Conservation (phyloP, 164 flowering plant genomes). For the Tetrastigma voinierianum region DNA sequence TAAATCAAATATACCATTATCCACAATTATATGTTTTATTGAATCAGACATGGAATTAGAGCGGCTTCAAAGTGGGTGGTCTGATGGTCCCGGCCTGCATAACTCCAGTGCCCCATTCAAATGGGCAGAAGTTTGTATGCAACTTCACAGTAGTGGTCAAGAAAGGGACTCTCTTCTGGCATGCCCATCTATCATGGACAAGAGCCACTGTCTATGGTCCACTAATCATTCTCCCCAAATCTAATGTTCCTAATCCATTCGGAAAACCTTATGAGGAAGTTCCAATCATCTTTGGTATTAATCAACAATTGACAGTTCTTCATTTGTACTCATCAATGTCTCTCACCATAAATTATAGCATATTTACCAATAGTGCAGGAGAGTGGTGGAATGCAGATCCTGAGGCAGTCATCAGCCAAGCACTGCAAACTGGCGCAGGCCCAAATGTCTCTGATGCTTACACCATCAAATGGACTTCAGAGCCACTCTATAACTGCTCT, state of each 20-base stretch:
- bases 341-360: not conserved
- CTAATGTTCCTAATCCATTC: constrained; percentile 17
- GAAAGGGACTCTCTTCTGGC: constrained; percentile 28
- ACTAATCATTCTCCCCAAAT: constrained; percentile 24
- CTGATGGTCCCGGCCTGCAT: constrained; percentile 30
- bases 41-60: constrained; percentile 27
- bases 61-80: constrained; percentile 26
- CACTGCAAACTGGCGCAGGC: constrained; percentile 42
- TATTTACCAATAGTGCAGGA: too few relatives aligned
- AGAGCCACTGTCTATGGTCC: constrained; percentile 28
- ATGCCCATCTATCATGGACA: constrained; percentile 24
- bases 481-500: constrained; percentile 42
- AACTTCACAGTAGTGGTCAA: constrained; percentile 24
- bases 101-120: constrained; percentile 33
- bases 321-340: too few relatives aligned
- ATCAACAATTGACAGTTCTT: too few relatives aligned
- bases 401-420: constrained; percentile 40
- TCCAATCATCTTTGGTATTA: constrained; percentile 26
- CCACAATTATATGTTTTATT: too few relatives aligned
- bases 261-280: constrained; percentile 21
- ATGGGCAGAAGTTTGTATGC: constrained; percentile 24
- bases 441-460: constrained; percentile 47
- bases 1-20: too few relatives aligned
- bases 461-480: constrained; percentile 36
- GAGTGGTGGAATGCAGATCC: constrained; percentile 45